Base-by-base conservation (phyloP, 2,329 filamentous ascomycete genomes). In the Cladophialophora bantiana region DNA sequence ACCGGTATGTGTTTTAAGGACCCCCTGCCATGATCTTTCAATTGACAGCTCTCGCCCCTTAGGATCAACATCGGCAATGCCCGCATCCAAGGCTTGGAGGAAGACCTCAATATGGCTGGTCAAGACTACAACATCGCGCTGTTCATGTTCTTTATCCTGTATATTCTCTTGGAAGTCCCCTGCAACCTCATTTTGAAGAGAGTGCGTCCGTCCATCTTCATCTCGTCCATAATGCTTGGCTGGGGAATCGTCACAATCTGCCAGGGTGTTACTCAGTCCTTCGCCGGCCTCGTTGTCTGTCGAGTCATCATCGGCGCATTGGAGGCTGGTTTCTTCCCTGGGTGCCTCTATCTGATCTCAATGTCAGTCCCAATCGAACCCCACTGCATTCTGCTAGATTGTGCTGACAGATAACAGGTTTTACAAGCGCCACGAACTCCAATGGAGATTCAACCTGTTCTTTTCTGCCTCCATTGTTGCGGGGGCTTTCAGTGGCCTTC, bases 1-100 rank as follows among this genome's bases (percentile, higher is more conserved):
- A 72, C 48, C 63, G 71, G 67, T 69, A n/a, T 36, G 20, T 36
- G 20, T 12, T 42, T 58, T 7, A 6, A 18, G 31, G 6, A 35
- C 20, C 15, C 54, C 34, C 15, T 18, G 20, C 32, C 34, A 36
- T 4, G 53, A 55, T 32, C 35, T 10, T 15, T 15, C 59, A 26
- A 26, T 45, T 58, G 42, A 55, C 36, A 38, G 10, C 12, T 15
- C 35, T 45, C 2, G 18, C 59, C 26, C 52, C 31, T 15, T 68
- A 77, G 82, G n/a, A 78, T 80, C 72, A 81, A 81, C 67, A 83
- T 83, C 61, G 82, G 80, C 34, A 83, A 84, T 73, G 82, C 81
- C 1, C 77, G 81, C 4, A 75, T 83, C 13, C 77, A 81, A 59
- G 81, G 81, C 3, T 71, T 84, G 12, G 79, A 82, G 68, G 72